Conservation (phyloP, 176 grass and related monocot genomes). For the Otatea glauca region DNA sequence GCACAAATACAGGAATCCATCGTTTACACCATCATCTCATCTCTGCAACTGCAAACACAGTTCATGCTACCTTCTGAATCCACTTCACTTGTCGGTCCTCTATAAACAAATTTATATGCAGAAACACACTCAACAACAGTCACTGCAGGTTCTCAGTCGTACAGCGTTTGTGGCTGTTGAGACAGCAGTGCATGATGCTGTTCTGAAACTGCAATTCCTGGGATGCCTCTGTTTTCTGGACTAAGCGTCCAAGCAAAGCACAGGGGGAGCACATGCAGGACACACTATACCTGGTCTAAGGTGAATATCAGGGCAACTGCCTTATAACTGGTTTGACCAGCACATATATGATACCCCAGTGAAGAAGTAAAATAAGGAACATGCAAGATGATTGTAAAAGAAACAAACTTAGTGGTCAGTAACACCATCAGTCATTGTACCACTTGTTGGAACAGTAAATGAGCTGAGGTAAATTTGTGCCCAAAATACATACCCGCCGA, state of each 20-base stretch:
- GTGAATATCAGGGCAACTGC: background rate
- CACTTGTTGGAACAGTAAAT: background rate
- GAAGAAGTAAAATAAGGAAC: constrained; percentile 75
- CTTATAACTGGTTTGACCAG: constrained; percentile 65
- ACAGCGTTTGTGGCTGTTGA: background rate
- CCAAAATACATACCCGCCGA: constrained; percentile 45
- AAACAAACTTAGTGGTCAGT: background rate
- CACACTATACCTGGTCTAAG: background rate
- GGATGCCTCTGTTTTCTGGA: constrained; percentile 26
- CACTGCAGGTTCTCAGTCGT: background rate
- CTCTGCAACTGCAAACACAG: background rate
- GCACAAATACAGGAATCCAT: background rate
- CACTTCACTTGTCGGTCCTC: background rate
- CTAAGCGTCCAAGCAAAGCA: constrained; percentile 48
- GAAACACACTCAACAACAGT: background rate
- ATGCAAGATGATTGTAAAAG: constrained; percentile 34
- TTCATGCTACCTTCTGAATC: background rate
- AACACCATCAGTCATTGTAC: background rate
- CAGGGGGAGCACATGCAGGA: constrained; percentile 34
- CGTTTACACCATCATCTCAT: background rate
- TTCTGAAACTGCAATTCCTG: background rate
- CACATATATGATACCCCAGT: constrained; percentile 64
- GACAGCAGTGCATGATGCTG: background rate
- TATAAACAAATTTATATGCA: background rate
- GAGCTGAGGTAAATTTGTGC: background rate